Percentiles rank a stretch among this genome's conserved stretches.
These are phyloP conservation scores for Lentinus tigrinus DNA, from an alignment of 768 basidiomycete genomes.

Conservation along the genomic window DNA sequence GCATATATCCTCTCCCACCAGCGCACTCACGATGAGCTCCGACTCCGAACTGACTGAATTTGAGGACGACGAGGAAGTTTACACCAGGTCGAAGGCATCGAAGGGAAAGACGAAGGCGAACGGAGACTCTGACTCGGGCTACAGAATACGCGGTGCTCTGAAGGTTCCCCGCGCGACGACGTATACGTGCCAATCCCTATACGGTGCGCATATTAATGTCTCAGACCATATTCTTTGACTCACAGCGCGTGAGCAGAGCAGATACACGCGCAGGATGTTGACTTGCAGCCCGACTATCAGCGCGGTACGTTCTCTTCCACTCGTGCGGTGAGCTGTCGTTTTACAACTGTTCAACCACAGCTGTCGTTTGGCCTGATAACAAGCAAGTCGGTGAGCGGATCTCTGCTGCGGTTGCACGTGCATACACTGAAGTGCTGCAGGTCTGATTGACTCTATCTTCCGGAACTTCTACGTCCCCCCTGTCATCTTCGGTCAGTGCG, in stretches of 20 bases:
- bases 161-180: slow-evolving; percentile 25
- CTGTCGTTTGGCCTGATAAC: slow-evolving; percentile 75
- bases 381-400: slow-evolving; percentile 54
- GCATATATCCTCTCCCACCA: slow-evolving; percentile 5
- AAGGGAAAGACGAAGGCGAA: not conserved
- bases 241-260: slow-evolving; percentile 48
- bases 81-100: not conserved
- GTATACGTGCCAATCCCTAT: slow-evolving; percentile 34
- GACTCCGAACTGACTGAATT: slow-evolving; percentile 30
- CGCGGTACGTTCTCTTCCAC: slow-evolving; percentile 45
- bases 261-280: slow-evolving; percentile 59
- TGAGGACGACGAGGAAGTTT: slow-evolving; percentile 23
- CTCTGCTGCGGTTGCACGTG: not conserved
- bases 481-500: slow-evolving; percentile 63
- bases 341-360: slow-evolving; percentile 32
- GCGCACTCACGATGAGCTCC: slow-evolving; percentile 5
- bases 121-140: not conserved
- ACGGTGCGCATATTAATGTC: slow-evolving; percentile 23
- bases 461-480: slow-evolving; percentile 82
- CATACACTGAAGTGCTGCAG: slow-evolving; percentile 5
- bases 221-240: not conserved
- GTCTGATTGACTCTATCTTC: slow-evolving; percentile 74
- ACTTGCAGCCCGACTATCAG: slow-evolving; percentile 78
- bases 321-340: not conserved
- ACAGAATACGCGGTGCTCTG: slow-evolving; percentile 25